A percentile compares a stretch with the other conserved stretches of the same genome.
Conservation (phyloP, 1,284 basidiomycete species). For the Gastroboletus turbinatus region DNA sequence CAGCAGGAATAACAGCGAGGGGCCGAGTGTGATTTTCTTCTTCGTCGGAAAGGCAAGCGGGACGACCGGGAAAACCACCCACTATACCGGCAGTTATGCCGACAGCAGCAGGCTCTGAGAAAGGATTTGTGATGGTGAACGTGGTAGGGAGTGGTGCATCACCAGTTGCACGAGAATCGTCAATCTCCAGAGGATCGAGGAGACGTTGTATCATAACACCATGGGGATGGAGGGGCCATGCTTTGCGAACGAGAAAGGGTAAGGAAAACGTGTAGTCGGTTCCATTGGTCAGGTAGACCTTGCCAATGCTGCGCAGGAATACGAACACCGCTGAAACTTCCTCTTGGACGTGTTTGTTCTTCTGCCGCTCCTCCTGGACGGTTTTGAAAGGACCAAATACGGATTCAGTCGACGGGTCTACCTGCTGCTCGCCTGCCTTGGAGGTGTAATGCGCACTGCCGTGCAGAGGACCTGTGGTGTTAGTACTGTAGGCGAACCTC, state of each 20-base stretch:
- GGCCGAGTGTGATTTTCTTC: constrained; percentile 50
- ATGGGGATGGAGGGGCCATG: constrained; percentile 76
- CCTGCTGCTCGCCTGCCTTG: constrained; percentile 27
- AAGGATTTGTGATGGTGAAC: constrained; percentile 74
- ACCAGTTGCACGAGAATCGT: constrained; percentile 61
- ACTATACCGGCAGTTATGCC: constrained; percentile 59
- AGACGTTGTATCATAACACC: constrained; percentile 80
- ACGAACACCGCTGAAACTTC: constrained; percentile 68
- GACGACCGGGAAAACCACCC: constrained; percentile 41
- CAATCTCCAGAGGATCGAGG: constrained; percentile 62
- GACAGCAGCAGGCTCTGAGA: constrained; percentile 72
- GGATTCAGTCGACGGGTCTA: constrained; percentile 35
- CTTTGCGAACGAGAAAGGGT: constrained; percentile 76
- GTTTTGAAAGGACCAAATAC: constrained; percentile 63
- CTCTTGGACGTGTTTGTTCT: constrained; percentile 31
- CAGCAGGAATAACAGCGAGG: constrained; percentile 51
- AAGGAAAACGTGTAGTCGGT: constrained; percentile 77
- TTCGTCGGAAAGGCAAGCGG: constrained; percentile 51
- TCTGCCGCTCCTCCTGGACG: constrained; percentile 30
- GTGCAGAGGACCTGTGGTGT: constrained; percentile 36
- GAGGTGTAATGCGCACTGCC: constrained; percentile 40
- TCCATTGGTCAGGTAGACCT: constrained; percentile 74
- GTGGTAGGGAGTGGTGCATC: constrained; percentile 71
- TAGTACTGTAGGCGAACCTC: constrained; percentile 56
- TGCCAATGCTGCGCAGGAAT: constrained; percentile 73